Percentiles rank a stretch among this genome's conserved stretches.
phyloP scores from a whole-genome alignment of 257 asterid species.

The Nicotiana benthamiana region DNA sequence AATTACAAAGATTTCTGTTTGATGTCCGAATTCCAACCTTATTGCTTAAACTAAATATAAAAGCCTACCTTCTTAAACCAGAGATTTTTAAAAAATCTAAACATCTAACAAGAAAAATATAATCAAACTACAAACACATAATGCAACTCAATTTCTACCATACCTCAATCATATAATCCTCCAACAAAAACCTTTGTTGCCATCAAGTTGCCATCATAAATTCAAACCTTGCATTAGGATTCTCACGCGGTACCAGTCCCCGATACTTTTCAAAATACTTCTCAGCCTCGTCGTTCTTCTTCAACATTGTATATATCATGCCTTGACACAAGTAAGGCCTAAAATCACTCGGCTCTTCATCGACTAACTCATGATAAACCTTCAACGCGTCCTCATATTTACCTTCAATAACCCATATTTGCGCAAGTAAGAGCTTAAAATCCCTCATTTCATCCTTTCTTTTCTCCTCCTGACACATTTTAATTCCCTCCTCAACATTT shows the following conservation, averaged over 20 bases:
- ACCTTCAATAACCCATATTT: slow-evolving; percentile 65
- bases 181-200: slow-evolving; percentile 57
- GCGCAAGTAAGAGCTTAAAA: slow-evolving; percentile 75
- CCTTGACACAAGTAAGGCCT: slow-evolving; percentile 94
- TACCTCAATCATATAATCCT: background rate
- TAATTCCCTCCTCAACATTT: slow-evolving; percentile 41
- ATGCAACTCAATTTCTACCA: background rate
- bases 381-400: slow-evolving; percentile 55
- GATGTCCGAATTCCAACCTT: background rate
- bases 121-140: background rate
- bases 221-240: slow-evolving; percentile 58
- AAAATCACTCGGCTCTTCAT: slow-evolving; percentile 88
- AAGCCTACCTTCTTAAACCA: background rate
- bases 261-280: slow-evolving; percentile 70
- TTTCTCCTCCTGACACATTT: slow-evolving; percentile 46
- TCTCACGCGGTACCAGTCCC: slow-evolving; percentile 67
- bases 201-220: slow-evolving; percentile 69
- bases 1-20: background rate
- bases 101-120: background rate
- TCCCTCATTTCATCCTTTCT: slow-evolving; percentile 54
- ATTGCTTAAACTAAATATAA: background rate
- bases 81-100: background rate
- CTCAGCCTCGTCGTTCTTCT: slow-evolving; percentile 69
- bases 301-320: slow-evolving; percentile 63
- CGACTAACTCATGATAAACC: slow-evolving; percentile 55